Evolutionary conservation across 2,329 filamentous ascomycete genomes (phyloP).

Genomic region (Rasamsonia emersonii): DNA sequence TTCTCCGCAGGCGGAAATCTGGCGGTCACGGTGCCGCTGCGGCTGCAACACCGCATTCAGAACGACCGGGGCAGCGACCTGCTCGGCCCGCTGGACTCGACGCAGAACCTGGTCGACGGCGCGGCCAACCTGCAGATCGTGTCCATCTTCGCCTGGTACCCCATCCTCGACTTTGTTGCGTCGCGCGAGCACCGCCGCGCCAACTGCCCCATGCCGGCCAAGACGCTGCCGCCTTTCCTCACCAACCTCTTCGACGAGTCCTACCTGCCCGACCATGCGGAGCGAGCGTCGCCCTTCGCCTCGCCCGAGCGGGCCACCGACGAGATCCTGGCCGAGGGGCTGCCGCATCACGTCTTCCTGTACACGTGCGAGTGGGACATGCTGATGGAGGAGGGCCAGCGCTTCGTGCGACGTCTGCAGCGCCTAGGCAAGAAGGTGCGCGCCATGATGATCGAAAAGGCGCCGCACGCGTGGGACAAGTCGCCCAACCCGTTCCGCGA

Average conservation of each 20-base stretch:
- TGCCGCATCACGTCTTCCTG: conserved; percentile 54
- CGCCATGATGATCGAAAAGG: conserved; percentile 38
- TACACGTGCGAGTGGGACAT: conserved; percentile 61
- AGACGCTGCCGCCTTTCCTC: conserved; percentile 40
- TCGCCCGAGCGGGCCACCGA: conserved; percentile 49
- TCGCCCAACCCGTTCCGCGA: conserved; percentile 40
- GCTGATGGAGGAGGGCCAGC: conserved; percentile 51
- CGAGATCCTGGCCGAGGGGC: conserved; percentile 41
- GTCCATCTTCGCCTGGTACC: conserved; percentile 54
- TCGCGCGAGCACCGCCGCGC: conserved; percentile 51
- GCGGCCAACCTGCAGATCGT: conserved; percentile 42
- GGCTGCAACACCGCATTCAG: conserved; percentile 33
- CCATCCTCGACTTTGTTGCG: conserved; percentile 53
- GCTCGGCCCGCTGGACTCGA: conserved; percentile 22
- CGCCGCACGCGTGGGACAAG: conserved; percentile 43
- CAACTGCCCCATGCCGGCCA: conserved; percentile 45
- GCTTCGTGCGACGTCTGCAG: conserved; percentile 34
- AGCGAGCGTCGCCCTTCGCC: conserved; percentile 50
- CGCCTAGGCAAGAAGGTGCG: conserved; percentile 36
- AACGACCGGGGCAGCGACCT: conserved; percentile 8
- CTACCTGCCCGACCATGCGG: conserved; percentile 37
- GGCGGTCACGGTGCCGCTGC: conserved; percentile 52
- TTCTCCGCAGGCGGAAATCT: conserved; percentile 59
- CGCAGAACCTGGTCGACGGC: conserved; percentile 27
- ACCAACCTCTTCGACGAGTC: conserved; percentile 42